phyloP scores from a whole-genome alignment of 2,329 filamentous ascomycete species.

The Proliferodiscus dingleyae region DNA sequence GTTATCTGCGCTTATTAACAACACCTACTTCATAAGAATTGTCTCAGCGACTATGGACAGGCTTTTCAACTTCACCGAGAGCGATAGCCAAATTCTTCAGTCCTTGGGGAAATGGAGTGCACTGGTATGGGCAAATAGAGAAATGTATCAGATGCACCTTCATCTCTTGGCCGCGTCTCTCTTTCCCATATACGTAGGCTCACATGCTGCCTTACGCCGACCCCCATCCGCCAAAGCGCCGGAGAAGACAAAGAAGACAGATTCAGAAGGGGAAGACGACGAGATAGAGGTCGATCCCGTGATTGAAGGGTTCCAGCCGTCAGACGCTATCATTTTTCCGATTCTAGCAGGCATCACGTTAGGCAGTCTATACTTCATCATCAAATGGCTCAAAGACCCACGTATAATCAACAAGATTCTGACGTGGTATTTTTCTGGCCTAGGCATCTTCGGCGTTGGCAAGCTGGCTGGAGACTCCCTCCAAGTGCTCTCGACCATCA shows the following conservation, averaged over 20 bases:
- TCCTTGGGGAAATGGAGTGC: conserved; percentile 22
- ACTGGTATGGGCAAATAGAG: conserved; percentile 21
- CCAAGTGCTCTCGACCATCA: conserved; percentile 56
- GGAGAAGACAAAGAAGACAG: conserved; percentile 40
- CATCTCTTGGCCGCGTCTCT: conserved; percentile 66
- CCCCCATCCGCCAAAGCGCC: conserved; percentile 68
- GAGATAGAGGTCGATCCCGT: conserved; percentile 53
- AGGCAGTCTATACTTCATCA: conserved; percentile 75
- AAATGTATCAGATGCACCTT: conserved; percentile 24
- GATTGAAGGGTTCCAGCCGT: conserved; percentile 66
- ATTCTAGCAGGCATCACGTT: conserved; percentile 69
- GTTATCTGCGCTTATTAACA: not conserved
- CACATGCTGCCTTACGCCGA: conserved; percentile 78
- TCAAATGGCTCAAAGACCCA: conserved; percentile 83
- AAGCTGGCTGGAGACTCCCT: conserved; percentile 70
- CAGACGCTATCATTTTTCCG: conserved; percentile 81
- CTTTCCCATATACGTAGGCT: conserved; percentile 77
- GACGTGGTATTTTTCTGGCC: conserved; percentile 74
- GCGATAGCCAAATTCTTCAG: conserved; percentile 22
- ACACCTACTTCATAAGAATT: not conserved
- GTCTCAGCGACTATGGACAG: conserved; percentile 10
- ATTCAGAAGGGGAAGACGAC: conserved; percentile 41
- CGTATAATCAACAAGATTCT: conserved; percentile 77
- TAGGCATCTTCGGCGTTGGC: conserved; percentile 72
- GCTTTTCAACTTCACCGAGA: conserved; percentile 15